Percentiles rank a stretch among this genome's conserved stretches.
Conservation (phyloP, 228 moss, liverwort and hornwort genomes). For the Sphagnum fallax region DNA sequence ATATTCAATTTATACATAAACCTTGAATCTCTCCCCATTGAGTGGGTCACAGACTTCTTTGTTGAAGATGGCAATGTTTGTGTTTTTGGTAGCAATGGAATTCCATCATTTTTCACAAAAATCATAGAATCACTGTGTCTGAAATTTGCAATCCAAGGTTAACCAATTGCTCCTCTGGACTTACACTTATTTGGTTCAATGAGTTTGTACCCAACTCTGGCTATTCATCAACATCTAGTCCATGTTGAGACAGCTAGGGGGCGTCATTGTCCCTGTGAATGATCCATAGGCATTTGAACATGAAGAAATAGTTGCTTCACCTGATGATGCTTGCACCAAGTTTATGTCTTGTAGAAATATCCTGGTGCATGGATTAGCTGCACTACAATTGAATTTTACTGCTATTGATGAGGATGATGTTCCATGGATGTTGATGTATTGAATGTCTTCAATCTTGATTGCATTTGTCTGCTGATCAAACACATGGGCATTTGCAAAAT, state of each 20-base stretch:
- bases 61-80: no score
- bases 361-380: conserved; percentile 16
- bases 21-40: no score
- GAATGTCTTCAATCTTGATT: conserved; percentile 19
- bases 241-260: conserved; percentile 19
- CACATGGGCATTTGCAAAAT: neutral
- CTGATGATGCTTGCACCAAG: conserved; percentile 3
- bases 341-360: conserved; percentile 24
- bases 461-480: conserved; percentile 3
- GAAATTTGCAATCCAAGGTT: no score
- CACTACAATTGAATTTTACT: conserved; percentile 24
- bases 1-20: no score
- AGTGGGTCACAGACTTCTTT: no score
- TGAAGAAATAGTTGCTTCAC: neutral
- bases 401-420: conserved; percentile 24
- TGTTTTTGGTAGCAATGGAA: no score
- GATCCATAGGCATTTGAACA: conserved; percentile 20
- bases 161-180: no score
- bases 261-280: conserved; percentile 4
- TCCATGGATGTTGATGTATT: conserved; percentile 28
- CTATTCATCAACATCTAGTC: no score
- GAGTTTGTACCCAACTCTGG: no score
- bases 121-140: no score
- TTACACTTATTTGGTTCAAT: no score
- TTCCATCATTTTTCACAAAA: no score